Evolutionary conservation across 176 grass and related monocot genomes (phyloP).

Genomic region (Echinochloa phyllopogon): DNA sequence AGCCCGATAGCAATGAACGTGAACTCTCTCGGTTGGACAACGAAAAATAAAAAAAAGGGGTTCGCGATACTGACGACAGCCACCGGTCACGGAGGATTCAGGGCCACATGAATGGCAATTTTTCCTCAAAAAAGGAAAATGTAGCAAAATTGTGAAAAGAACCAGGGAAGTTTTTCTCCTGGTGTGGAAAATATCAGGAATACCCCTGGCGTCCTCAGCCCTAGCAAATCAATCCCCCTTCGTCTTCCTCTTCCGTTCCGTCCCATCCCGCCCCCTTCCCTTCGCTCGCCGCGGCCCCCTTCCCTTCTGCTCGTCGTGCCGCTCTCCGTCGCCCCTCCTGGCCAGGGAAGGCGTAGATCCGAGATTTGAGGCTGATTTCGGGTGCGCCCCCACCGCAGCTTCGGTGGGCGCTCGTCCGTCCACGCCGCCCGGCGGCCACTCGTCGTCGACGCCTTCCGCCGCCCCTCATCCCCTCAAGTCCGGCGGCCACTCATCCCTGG

Average conservation of each 20-base stretch:
- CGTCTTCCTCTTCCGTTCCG: not conserved
- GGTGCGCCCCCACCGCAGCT: no score
- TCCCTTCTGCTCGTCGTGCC: not conserved
- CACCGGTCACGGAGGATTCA: not conserved
- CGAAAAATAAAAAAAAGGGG: not conserved
- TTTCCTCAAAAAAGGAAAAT: not conserved
- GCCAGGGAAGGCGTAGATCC: not conserved
- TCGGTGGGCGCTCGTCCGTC: no score
- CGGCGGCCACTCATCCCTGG: no score
- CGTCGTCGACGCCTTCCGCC: no score
- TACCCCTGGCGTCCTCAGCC: slow-evolving; percentile 4
- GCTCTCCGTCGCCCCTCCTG: not conserved
- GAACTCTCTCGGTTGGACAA: no score
- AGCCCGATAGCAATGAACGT: no score
- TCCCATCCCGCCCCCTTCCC: not conserved
- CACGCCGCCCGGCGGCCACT: no score
- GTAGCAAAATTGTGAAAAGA: slow-evolving; percentile 38
- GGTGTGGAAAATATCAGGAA: slow-evolving; percentile 7
- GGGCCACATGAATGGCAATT: not conserved
- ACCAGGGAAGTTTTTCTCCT: not conserved
- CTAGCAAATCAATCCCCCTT: slow-evolving; percentile 28
- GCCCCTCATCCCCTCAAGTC: no score
- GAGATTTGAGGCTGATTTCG: not conserved
- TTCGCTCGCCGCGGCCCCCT: not conserved
- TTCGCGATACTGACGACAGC: not conserved